Percentiles rank a stretch among this genome's conserved stretches.
phyloP scores from a whole-genome alignment of 345 rosid species.

The Linum lewisii region DNA sequence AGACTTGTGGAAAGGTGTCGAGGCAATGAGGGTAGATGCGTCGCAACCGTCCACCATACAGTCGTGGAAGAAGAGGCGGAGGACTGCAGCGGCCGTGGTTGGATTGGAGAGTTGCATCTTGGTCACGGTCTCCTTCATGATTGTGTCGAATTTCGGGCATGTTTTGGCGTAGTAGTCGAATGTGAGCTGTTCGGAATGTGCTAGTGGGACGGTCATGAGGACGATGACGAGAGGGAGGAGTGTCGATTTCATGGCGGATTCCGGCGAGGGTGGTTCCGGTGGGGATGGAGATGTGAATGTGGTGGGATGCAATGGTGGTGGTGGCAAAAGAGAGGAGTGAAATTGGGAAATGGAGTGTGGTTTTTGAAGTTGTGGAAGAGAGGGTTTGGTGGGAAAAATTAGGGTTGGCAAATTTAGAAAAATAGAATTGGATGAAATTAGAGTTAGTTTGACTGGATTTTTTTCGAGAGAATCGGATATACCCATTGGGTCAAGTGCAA shows the following conservation, averaged over 20 bases:
- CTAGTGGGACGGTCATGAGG: not conserved
- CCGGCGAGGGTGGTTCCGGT: not conserved
- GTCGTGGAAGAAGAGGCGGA: slow-evolving; percentile 8
- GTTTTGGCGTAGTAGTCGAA: slow-evolving; percentile 3
- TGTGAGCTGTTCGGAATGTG: not conserved
- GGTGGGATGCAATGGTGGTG: not conserved
- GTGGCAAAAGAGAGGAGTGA: too few relatives aligned
- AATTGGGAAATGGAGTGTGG: too few relatives aligned
- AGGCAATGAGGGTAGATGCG: not conserved
- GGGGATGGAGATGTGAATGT: not conserved
- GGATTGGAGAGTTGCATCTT: not conserved
- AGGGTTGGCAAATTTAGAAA: not conserved
- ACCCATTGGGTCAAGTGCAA: too few relatives aligned
- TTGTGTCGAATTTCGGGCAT: not conserved
- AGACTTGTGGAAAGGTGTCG: not conserved
- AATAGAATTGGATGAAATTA: too few relatives aligned
- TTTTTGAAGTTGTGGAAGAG: slow-evolving; percentile 17
- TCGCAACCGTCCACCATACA: slow-evolving; percentile 6
- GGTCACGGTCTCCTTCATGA: not conserved
- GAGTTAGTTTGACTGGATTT: not conserved
- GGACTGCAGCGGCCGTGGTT: slow-evolving; percentile 2
- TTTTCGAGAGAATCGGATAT: too few relatives aligned
- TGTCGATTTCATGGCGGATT: not conserved
- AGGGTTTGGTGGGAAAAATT: slow-evolving; percentile 16
- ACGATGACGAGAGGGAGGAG: not conserved